Percentiles rank a stretch among this genome's conserved stretches.
These are phyloP conservation scores for Cutaneotrichosporon sp. DNA, from an alignment of 1,284 basidiomycete species.

Conservation along the genomic window DNA sequence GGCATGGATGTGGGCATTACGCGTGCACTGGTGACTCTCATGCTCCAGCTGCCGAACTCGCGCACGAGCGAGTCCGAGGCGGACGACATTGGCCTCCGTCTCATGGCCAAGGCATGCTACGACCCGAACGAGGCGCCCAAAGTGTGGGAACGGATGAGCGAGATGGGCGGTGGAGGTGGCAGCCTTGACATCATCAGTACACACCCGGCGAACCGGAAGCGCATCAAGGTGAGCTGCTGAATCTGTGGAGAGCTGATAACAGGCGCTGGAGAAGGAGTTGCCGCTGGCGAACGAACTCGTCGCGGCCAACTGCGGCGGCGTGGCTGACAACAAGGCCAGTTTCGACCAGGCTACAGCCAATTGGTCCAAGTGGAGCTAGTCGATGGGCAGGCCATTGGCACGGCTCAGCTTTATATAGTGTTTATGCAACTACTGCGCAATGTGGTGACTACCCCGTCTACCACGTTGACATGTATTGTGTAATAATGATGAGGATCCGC, in stretches of 20 bases:
- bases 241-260: background rate
- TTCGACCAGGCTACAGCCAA: background rate
- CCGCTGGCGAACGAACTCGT: conserved; percentile 4
- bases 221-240: conserved; percentile 62
- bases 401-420: background rate
- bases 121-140: conserved; percentile 61
- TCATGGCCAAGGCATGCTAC: conserved; percentile 59
- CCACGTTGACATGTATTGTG: no score
- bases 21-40: conserved; percentile 56
- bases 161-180: conserved; percentile 45
- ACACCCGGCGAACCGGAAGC: conserved; percentile 68
- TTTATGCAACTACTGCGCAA: background rate
- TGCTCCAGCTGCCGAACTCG: conserved; percentile 68
- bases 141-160: conserved; percentile 68
- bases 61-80: conserved; percentile 79
- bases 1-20: conserved; percentile 63
- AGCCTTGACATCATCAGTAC: conserved; percentile 58
- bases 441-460: no score
- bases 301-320: conserved; percentile 2
- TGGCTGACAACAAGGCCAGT: background rate
- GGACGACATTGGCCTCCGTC: conserved; percentile 69
- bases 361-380: background rate
- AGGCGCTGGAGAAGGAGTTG: conserved; percentile 13
- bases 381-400: background rate
- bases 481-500: no score